Evolutionary conservation across 148 eudicot species (phyloP).

Genomic region (Amaranthus palmeri): DNA sequence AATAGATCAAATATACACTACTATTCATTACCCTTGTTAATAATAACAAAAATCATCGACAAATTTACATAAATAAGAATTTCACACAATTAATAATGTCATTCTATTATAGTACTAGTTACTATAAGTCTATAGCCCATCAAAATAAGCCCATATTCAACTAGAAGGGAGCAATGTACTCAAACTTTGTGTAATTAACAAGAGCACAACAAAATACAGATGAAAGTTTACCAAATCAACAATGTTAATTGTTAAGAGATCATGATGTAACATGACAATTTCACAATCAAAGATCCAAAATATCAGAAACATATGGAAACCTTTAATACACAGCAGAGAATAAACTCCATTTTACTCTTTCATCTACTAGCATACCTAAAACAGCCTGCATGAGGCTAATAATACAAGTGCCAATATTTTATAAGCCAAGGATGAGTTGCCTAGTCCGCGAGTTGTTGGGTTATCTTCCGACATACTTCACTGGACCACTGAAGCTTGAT

Average conservation of each 20-base stretch:
- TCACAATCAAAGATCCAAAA: not conserved
- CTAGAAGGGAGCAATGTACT: no score
- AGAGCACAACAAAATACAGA: no score
- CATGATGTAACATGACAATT: not conserved
- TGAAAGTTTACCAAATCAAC: no score
- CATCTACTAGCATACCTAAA: constrained; percentile 10
- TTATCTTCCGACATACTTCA: constrained; percentile 29
- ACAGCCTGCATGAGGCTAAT: not conserved
- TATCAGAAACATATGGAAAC: constrained; percentile 7
- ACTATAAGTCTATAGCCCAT: no score
- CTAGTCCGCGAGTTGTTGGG: constrained; percentile 26
- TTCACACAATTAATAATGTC: no score
- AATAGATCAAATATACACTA: no score
- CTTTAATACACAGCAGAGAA: not conserved
- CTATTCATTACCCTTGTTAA: no score
- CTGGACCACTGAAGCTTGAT: constrained; percentile 44
- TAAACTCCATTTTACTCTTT: constrained; percentile 1
- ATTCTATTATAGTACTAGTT: no score
- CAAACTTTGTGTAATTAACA: no score
- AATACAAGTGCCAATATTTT: not conserved
- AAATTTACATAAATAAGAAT: no score
- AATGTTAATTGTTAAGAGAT: not conserved
- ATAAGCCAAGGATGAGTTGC: constrained; percentile 99
- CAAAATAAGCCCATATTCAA: no score
- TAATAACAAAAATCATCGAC: no score